phyloP scores from a whole-genome alignment of 2,329 filamentous ascomycete genomes.

The Pezicula carpinea region DNA sequence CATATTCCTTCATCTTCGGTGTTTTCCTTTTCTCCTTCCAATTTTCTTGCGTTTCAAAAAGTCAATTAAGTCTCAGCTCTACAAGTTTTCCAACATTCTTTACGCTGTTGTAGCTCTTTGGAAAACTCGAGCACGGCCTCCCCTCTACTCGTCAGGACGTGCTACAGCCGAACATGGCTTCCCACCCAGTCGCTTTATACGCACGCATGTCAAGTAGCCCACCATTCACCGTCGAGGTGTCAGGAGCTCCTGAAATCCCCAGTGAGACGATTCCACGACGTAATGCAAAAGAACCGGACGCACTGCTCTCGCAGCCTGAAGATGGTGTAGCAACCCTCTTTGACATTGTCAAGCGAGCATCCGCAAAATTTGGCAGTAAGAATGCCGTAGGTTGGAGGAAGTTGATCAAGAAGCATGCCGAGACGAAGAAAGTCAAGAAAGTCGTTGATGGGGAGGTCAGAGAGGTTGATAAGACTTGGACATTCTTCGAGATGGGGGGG shows the following conservation, averaged over 20 bases:
- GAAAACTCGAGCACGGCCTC: no score
- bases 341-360: slow-evolving; percentile 66
- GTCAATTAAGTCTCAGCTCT: no score
- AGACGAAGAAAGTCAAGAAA: slow-evolving; percentile 86
- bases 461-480: slow-evolving; percentile 82
- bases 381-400: slow-evolving; percentile 65
- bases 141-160: no score
- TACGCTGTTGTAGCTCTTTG: no score
- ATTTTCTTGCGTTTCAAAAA: no score
- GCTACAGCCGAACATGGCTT: no score
- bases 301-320: slow-evolving; percentile 29
- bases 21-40: no score
- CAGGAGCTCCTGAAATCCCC: slow-evolving; percentile 50
- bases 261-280: slow-evolving; percentile 66
- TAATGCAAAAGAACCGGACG: slow-evolving; percentile 12
- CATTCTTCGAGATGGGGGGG: slow-evolving; percentile 73
- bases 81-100: no score
- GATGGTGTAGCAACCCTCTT: slow-evolving; percentile 46
- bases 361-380: slow-evolving; percentile 56
- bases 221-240: slow-evolving; percentile 56
- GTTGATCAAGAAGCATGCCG: slow-evolving; percentile 69
- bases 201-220: slow-evolving; percentile 32
- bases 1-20: no score
- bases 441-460: slow-evolving; percentile 72
- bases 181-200: slow-evolving; percentile 5